phyloP scores from a whole-genome alignment of 352 stramenopile genomes.

The Phytophthora pisi region DNA sequence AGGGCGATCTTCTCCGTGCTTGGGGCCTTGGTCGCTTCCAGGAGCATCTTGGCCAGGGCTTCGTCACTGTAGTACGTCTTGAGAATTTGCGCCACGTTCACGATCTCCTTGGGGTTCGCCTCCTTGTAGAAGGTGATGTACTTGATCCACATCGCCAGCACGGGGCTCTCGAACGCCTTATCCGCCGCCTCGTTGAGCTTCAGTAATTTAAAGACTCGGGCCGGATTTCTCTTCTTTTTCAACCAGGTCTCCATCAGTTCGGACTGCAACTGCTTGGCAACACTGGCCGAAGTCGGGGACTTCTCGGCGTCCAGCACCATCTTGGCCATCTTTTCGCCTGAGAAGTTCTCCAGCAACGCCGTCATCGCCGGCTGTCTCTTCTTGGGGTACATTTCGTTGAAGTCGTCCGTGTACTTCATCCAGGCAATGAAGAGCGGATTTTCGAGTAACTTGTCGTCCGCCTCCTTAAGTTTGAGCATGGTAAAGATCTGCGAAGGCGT shows the following conservation, averaged over 20 bases:
- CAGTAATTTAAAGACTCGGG: not conserved
- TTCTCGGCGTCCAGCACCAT: constrained; percentile 8
- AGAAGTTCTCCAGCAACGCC: constrained; percentile 2
- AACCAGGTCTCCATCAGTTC: constrained; percentile 4
- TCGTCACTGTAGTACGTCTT: not conserved
- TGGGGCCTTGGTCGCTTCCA: not conserved
- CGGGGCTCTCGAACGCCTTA: constrained; percentile 3
- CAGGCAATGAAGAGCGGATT: constrained; percentile 10
- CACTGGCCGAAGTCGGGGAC: not conserved
- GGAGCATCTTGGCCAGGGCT: not conserved
- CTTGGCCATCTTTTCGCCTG: constrained; percentile 6
- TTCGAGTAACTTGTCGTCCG: constrained; percentile 8
- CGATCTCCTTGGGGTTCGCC: constrained; percentile 1
- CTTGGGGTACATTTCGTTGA: not conserved
- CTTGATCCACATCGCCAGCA: constrained; percentile 12
- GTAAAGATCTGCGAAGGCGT: constrained; percentile 4
- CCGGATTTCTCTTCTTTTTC: not conserved
- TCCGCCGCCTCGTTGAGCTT: constrained; percentile 1
- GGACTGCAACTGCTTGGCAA: constrained; percentile 6
- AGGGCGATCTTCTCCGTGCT: not conserved
- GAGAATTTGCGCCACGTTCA: not conserved
- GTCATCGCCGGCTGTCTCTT: not conserved
- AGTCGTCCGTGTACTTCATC: constrained; percentile 24
- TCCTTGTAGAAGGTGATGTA: constrained; percentile 7
- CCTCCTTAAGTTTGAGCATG: constrained; percentile 5